Percentiles rank a stretch among this genome's conserved stretches.
phyloP scores from a whole-genome alignment of 257 asterid genomes.

The Phtheirospermum japonicum region DNA sequence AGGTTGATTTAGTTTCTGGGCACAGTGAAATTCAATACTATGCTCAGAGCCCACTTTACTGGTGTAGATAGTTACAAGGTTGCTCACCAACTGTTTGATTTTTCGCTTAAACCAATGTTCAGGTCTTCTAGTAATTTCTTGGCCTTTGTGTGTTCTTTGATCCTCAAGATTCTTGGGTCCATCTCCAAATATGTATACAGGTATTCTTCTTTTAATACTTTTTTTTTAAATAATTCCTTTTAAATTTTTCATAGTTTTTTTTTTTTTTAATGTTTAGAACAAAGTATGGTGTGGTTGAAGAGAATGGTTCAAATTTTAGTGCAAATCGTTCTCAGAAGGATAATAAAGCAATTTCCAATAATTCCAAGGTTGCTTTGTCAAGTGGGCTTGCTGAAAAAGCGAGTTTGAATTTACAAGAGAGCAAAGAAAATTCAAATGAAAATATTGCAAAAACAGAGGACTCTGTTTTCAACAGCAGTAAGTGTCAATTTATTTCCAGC shows the following conservation, averaged over 20 bases:
- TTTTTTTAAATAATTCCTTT: background rate
- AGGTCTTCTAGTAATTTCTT: conserved; percentile 21
- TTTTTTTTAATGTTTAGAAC: background rate
- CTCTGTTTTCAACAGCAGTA: conserved; percentile 36
- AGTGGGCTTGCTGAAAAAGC: conserved; percentile 30
- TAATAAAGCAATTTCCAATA: conserved; percentile 31
- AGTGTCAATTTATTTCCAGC: conserved; percentile 43
- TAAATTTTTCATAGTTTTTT: background rate
- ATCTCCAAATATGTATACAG: conserved; percentile 36
- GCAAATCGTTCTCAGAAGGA: conserved; percentile 29
- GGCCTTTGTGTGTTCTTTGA: conserved; percentile 34
- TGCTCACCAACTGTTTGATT: conserved; percentile 1
- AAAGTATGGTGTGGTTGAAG: background rate
- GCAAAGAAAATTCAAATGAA: conserved; percentile 11
- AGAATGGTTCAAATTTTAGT: conserved; percentile 26
- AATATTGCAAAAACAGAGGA: conserved; percentile 13
- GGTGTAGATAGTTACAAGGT: too few species aligned
- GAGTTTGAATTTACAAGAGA: too few species aligned
- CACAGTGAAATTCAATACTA: background rate
- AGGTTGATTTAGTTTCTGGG: conserved; percentile 19
- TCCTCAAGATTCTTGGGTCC: conserved; percentile 39
- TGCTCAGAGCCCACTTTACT: conserved; percentile 35
- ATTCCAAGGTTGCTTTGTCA: conserved; percentile 25
- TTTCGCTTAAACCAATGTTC: background rate
- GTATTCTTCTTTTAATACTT: conserved; percentile 29